phyloP scores from a whole-genome alignment of 495 filamentous ascomycete genomes.

The Penicillium subrubescens region DNA sequence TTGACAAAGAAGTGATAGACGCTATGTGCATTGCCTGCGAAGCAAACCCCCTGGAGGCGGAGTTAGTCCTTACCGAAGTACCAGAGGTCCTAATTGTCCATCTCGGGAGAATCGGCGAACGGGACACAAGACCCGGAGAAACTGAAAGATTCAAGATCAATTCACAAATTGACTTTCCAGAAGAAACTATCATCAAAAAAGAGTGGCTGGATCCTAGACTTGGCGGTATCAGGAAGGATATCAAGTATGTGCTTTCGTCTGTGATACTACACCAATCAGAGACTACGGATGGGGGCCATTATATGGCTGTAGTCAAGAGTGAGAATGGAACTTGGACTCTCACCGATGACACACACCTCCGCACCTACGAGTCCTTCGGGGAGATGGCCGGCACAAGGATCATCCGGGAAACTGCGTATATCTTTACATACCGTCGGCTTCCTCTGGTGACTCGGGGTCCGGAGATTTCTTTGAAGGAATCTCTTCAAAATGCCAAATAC shows the following conservation, averaged over 20 bases:
- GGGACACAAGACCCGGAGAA: neutral
- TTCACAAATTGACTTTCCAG: neutral
- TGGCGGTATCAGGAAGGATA: neutral
- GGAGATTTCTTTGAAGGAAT: neutral
- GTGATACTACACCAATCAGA: constrained; percentile 28
- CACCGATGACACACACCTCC: constrained; percentile 24
- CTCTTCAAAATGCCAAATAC: neutral
- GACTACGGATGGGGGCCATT: constrained; percentile 28
- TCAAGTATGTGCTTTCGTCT: constrained; percentile 32
- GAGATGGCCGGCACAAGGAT: neutral
- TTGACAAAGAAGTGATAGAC: neutral
- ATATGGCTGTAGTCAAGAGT: constrained; percentile 28
- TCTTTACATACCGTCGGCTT: constrained; percentile 30
- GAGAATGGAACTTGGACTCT: constrained; percentile 27
- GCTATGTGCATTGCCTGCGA: neutral
- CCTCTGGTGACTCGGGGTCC: constrained; percentile 6
- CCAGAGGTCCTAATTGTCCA: constrained; percentile 20
- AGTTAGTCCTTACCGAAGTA: neutral
- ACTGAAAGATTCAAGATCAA: neutral
- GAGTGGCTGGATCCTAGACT: constrained; percentile 5
- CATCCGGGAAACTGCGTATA: constrained; percentile 7
- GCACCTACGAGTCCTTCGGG: neutral
- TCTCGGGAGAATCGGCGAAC: constrained; percentile 11
- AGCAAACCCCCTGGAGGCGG: neutral
- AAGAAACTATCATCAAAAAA: neutral